Percentiles rank a stretch among this genome's conserved stretches.
phyloP scores from a whole-genome alignment of 1,284 basidiomycete genomes.

The Puccinia sorghi region DNA sequence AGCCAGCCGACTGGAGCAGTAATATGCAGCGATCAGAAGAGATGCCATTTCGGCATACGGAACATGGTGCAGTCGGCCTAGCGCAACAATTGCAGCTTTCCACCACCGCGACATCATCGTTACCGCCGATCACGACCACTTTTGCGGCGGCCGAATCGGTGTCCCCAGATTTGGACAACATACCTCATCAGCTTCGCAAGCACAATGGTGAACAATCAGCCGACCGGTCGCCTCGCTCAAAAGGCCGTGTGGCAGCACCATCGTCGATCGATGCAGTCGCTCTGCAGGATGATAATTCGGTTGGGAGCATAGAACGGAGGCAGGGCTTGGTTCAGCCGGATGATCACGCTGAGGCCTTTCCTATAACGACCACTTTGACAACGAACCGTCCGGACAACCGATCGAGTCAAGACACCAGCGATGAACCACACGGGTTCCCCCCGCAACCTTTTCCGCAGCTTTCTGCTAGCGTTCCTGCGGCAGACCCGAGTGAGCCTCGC shows the following conservation, averaged over 20 bases:
- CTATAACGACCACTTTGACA: no score
- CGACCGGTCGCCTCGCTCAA: not conserved
- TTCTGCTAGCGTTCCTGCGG: not conserved
- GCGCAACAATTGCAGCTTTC: not conserved
- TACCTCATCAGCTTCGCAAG: not conserved
- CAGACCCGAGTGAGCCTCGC: not conserved
- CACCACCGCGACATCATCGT: not conserved
- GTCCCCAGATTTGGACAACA: not conserved
- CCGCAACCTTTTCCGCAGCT: not conserved
- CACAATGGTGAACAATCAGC: not conserved
- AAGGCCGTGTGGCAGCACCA: not conserved
- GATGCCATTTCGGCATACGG: not conserved
- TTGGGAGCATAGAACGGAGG: not conserved
- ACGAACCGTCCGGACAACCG: not conserved
- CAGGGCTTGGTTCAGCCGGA: not conserved
- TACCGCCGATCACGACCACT: conserved; percentile 14
- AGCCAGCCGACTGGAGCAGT: not conserved
- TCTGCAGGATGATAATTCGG: not conserved
- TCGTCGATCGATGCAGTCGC: conserved; percentile 9
- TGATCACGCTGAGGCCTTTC: no score
- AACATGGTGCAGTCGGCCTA: not conserved
- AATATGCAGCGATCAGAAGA: not conserved
- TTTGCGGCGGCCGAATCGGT: not conserved
- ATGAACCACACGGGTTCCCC: not conserved
- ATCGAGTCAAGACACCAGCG: not conserved